Evolutionary conservation across 768 basidiomycete species (phyloP), one percentile per base, ranked within the genome.

Genomic region (Rubroboletus satanas): DNA sequence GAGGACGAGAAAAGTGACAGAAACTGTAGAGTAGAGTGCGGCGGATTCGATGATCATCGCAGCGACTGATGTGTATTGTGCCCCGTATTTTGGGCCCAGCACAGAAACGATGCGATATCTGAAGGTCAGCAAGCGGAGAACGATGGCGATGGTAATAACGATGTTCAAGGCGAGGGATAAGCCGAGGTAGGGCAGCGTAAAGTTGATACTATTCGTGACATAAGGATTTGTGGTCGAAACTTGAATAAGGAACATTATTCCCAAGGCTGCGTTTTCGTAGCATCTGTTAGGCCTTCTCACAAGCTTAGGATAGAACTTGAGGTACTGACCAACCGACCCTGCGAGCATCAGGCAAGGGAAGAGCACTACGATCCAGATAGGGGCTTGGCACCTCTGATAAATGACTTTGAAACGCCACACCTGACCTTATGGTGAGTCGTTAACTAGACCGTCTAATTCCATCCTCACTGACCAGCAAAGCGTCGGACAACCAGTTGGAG

Each of bases 11-110:
- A 76, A 72, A 0, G 71, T 29, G 8, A 75, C 11, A 0, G 64
- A 64, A 15, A 64, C 45, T 6, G 58, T 15, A 5, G 69, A 62
- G 44, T 73, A 74, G 3, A 71, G 42, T 3, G 68, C 60, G 2
- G 71, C 71, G 0, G 70, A 71, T 57, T 76, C 75, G 45, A 76
- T 45, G 31, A 73, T 37, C 61, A 77, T 73, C 5, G 74, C 62
- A 9, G 65, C 66, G 11, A 74, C 50, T 3, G 64, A 68, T 5
- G 69, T 64, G 48, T 75, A 75, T 15, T 64, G 61, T 8, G 38
- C 39, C 7, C 65, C 62, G 28, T 66, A 51, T 32, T 46, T 51
- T 14, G 47, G 26, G n/a, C 72, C 71, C 1, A 76, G 45, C 1
- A 51, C 50, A 1, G 33, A n/a, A 5, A 44, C 14, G 1, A 55